A percentile compares a stretch with the other conserved stretches of the same genome.
phyloP scores from a whole-genome alignment of 495 filamentous ascomycete species.

The Annulohypoxylon moriforme region DNA sequence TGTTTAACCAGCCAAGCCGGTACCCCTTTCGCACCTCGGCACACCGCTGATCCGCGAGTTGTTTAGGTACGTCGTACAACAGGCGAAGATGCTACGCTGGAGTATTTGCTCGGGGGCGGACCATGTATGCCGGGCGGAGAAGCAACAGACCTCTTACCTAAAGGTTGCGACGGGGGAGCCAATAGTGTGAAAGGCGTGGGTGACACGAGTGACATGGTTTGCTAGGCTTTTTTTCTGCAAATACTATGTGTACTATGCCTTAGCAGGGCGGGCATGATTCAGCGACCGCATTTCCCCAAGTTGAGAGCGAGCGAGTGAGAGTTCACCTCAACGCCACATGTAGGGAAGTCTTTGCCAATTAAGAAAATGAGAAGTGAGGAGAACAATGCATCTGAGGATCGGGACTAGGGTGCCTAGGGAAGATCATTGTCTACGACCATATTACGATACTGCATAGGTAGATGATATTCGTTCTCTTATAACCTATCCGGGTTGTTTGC shows the following conservation, averaged over 20 bases:
- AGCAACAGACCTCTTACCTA: constrained; percentile 15
- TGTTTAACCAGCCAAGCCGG: neutral
- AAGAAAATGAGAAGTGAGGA: constrained; percentile 10
- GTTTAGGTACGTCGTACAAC: constrained; percentile 7
- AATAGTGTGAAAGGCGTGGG: constrained; percentile 21
- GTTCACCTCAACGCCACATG: constrained; percentile 28
- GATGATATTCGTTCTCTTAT: constrained; percentile 3
- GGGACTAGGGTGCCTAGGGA: neutral
- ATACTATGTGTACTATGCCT: constrained; percentile 3
- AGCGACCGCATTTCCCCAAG: constrained; percentile 5
- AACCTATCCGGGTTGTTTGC: constrained; percentile 15
- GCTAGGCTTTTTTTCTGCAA: constrained; percentile 11
- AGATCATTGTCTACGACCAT: neutral
- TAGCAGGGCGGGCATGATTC: constrained; percentile 30
- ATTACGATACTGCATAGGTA: neutral
- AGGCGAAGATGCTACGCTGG: constrained; percentile 15
- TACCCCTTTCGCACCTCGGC: constrained; percentile 4
- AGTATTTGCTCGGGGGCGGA: constrained; percentile 2
- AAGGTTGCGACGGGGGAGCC: constrained; percentile 7
- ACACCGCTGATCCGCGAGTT: constrained; percentile 10
- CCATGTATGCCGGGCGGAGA: constrained; percentile 24
- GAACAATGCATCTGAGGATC: constrained; percentile 25
- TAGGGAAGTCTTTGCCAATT: neutral
- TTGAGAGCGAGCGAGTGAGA: constrained; percentile 29
- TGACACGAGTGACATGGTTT: constrained; percentile 36